Evolutionary conservation across 495 filamentous ascomycete genomes (phyloP), one percentile per base, ranked within the genome.

Genomic region (Aspergillus leporis): DNA sequence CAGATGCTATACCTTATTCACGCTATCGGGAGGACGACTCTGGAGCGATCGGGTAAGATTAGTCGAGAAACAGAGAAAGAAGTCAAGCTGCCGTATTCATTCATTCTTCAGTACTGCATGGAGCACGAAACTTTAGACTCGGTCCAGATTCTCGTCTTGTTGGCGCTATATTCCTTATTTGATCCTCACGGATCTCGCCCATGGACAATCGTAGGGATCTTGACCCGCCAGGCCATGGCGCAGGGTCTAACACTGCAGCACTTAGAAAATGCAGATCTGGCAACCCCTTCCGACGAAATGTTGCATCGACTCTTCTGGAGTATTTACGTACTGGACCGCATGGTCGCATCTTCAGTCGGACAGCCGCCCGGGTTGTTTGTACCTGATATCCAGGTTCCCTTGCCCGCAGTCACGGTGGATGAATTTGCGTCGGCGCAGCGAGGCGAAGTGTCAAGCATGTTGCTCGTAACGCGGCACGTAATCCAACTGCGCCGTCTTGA

Each of bases 351-450:
- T 13, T 54, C 51, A 10, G 51, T 54, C 32, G 51, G 51, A 10
- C 32, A 54, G 51, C 7, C 32, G 9, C 51, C 51, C 18, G 51
- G 51, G 16, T 32, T 54, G 19, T 30, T 40, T 8, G 31, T 40
- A 8, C 30, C 32, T 9, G 51, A 54, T 22, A 40, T 54, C 16
- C 16, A 21, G 3, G 30, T 54, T 25, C 51, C 51, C 2, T 54
- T 38, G 18, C 51, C 51, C 7, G 51, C 51, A 9, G 36, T 54
- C 1, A 54, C 51, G 0, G 51, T 54, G 28, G 34, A 21, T 30
- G 51, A 54, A 41, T 54, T 54, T 40, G 51, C 51, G 2, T 54
- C 51, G 13, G 30, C 51, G n/a, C 22, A 54, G n/a, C 51, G 51
- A n/a, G 22, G 25, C 1, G 32, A 54, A 18, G n/a, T 40, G 3